phyloP scores from a whole-genome alignment of 495 filamentous ascomycete genomes.

The Neurospora tetrasperma region DNA sequence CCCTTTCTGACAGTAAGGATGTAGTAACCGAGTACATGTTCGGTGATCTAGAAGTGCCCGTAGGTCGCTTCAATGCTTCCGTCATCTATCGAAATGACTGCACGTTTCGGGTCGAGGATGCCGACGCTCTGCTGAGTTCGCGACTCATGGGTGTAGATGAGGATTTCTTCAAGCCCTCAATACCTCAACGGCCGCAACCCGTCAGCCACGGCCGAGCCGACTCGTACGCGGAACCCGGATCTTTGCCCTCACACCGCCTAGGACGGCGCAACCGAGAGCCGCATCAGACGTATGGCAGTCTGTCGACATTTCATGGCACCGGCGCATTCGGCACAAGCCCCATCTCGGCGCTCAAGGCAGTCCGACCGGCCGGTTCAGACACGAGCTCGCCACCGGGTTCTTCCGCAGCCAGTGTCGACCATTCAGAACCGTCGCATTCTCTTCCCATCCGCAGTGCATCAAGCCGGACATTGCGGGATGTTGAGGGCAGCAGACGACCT shows the following conservation, averaged over 20 bases:
- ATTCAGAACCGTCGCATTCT: slow-evolving; percentile 31
- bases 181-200: slow-evolving; percentile 32
- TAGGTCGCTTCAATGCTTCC: slow-evolving; percentile 69
- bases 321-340: slow-evolving; percentile 72
- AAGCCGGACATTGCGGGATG: slow-evolving; percentile 33
- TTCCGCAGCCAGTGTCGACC: slow-evolving; percentile 40
- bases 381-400: slow-evolving; percentile 55
- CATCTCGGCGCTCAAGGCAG: slow-evolving; percentile 70
- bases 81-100: slow-evolving; percentile 79
- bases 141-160: slow-evolving; percentile 83
- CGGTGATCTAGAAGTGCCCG: slow-evolving; percentile 72
- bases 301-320: slow-evolving; percentile 85
- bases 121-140: slow-evolving; percentile 85
- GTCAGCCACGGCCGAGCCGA: slow-evolving; percentile 23
- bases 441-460: slow-evolving; percentile 30
- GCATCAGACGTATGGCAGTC: slow-evolving; percentile 78
- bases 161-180: slow-evolving; percentile 69
- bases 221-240: slow-evolving; percentile 53
- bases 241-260: slow-evolving; percentile 51
- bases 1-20: slow-evolving; percentile 57
- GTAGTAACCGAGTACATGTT: slow-evolving; percentile 70
- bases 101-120: slow-evolving; percentile 84
- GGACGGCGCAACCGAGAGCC: slow-evolving; percentile 46
- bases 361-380: slow-evolving; percentile 45
- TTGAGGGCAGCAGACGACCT: slow-evolving; percentile 44